A percentile compares a stretch with the other conserved stretches of the same genome.
Evolutionary conservation across 2,329 filamentous ascomycete species (phyloP).

Genomic region (Diaporthe ampelina): DNA sequence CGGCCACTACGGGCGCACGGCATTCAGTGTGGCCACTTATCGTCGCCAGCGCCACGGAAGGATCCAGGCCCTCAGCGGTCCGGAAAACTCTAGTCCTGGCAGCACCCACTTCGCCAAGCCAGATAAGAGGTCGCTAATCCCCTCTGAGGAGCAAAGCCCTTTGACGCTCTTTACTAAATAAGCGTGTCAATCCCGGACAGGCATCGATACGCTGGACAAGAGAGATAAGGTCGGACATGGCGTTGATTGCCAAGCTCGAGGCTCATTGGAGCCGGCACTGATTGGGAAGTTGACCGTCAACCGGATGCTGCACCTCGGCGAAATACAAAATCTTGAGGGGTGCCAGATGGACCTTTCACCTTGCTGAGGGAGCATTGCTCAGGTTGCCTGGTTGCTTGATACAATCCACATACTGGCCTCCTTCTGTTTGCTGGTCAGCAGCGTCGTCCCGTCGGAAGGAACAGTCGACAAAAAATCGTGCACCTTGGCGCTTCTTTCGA

Average conservation of each 20-base stretch:
- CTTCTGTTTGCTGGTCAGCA: slow-evolving; percentile 20
- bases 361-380: background rate
- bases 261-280: slow-evolving; percentile 24
- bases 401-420: slow-evolving; percentile 32
- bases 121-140: slow-evolving; percentile 29
- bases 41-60: background rate
- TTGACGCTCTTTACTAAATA: slow-evolving; percentile 25
- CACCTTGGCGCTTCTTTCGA: slow-evolving; percentile 25
- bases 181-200: slow-evolving; percentile 12
- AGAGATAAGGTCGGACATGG: slow-evolving; percentile 33
- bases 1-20: background rate
- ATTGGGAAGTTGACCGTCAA: background rate
- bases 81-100: slow-evolving; percentile 16
- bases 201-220: slow-evolving; percentile 10
- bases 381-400: background rate
- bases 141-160: slow-evolving; percentile 16
- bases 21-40: slow-evolving; percentile 20
- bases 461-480: slow-evolving; percentile 16
- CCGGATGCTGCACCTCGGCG: background rate
- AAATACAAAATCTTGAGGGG: slow-evolving; percentile 21
- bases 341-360: background rate
- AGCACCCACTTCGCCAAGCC: slow-evolving; percentile 34
- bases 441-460: slow-evolving; percentile 20
- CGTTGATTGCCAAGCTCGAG: slow-evolving; percentile 32
- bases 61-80: slow-evolving; percentile 14